phyloP scores from a whole-genome alignment of 2,329 filamentous ascomycete genomes.

The Fusarium foetens region DNA sequence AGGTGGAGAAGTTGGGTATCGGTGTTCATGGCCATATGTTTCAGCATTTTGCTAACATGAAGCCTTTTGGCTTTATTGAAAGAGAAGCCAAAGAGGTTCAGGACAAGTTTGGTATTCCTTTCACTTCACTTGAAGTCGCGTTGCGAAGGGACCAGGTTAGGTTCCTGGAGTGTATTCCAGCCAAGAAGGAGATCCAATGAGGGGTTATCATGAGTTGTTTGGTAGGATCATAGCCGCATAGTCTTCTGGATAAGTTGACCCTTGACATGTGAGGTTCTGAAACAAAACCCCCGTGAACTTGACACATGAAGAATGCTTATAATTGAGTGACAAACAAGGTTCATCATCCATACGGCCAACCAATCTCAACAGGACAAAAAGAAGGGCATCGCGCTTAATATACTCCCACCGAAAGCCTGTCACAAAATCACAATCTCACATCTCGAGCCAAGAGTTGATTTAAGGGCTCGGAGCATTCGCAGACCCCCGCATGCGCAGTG shows the following conservation, averaged over 20 bases:
- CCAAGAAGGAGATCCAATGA: background rate
- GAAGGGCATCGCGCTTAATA: no score
- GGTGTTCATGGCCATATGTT: slow-evolving; percentile 10
- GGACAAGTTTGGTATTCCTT: slow-evolving; percentile 18
- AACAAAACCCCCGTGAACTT: background rate
- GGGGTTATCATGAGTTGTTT: accelerated
- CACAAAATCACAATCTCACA: background rate
- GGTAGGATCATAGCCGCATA: background rate
- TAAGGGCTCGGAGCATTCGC: background rate
- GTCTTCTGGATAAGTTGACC: background rate
- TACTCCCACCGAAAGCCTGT: no score
- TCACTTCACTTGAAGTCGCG: slow-evolving; percentile 18
- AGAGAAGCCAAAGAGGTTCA: background rate
- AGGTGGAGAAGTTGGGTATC: slow-evolving; percentile 5
- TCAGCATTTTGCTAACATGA: slow-evolving; percentile 22
- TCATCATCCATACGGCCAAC: no score
- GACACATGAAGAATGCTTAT: no score
- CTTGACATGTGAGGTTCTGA: background rate
- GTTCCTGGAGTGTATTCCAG: slow-evolving; percentile 11
- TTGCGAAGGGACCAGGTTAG: slow-evolving; percentile 18
- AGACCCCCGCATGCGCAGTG: background rate
- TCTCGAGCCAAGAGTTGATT: background rate
- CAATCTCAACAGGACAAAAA: background rate
- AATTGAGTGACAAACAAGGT: no score
- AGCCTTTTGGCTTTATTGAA: background rate